phyloP scores from a whole-genome alignment of 352 stramenopile species.

The Phytophthora podocarpi region DNA sequence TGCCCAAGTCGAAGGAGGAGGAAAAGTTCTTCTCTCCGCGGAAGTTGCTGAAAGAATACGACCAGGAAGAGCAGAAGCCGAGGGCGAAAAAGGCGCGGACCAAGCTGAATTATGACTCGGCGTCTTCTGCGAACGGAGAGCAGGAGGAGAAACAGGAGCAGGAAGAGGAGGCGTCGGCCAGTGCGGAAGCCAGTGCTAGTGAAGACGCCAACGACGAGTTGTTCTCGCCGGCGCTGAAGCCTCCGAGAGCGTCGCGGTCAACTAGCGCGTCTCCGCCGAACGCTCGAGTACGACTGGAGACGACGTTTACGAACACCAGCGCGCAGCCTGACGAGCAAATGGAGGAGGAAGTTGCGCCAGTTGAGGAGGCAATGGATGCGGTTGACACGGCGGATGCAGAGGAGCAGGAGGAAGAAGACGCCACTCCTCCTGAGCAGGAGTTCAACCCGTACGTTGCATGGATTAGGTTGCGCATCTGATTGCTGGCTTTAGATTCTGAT shows the following conservation, averaged over 20 bases:
- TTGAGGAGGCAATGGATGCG: constrained; percentile 13
- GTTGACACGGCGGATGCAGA: constrained; percentile 28
- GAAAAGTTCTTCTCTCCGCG: constrained; percentile 69
- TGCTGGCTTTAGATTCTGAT: no score
- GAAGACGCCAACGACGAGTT: constrained; percentile 56
- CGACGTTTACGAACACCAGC: constrained; percentile 24
- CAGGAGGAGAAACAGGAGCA: constrained; percentile 20
- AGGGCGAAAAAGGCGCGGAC: constrained; percentile 32
- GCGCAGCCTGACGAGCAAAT: constrained; percentile 32
- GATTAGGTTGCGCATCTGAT: not conserved
- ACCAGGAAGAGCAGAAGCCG: constrained; percentile 29
- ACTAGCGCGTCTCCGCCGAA: constrained; percentile 43
- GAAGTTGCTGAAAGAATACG: constrained; percentile 68
- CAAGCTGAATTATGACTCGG: constrained; percentile 31
- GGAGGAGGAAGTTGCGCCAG: constrained; percentile 34
- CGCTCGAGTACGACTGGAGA: constrained; percentile 36
- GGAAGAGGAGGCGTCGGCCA: constrained; percentile 10
- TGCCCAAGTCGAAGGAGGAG: constrained; percentile 31
- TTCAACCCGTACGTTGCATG: constrained; percentile 76
- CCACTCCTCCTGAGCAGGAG: constrained; percentile 53
- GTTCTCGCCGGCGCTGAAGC: constrained; percentile 80
- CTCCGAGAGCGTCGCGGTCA: constrained; percentile 46
- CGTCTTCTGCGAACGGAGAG: constrained; percentile 3
- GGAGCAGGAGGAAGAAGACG: constrained; percentile 45
- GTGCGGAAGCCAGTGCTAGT: constrained; percentile 12